A percentile compares a stretch with the other conserved stretches of the same genome.
Conservation (phyloP, 345 rosid genomes). For the Aethionema arabicum region DNA sequence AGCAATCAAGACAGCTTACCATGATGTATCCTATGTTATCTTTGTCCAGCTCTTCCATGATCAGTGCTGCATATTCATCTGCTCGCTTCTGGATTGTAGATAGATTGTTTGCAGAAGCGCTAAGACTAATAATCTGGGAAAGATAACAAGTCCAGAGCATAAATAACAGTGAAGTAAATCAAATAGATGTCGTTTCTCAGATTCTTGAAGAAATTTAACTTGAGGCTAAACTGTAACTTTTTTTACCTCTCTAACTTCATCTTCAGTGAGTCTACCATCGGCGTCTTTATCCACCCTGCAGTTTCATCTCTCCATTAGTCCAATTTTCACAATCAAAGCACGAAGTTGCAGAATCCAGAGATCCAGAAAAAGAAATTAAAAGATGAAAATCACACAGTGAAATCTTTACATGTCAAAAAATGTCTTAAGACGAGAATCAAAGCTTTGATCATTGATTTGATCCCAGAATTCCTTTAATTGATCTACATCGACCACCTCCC, state of each 20-base stretch:
- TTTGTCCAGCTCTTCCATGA: conserved; percentile 86
- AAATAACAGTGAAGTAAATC: not conserved
- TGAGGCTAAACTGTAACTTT: not conserved
- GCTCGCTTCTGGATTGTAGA: conserved; percentile 67
- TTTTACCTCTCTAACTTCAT: conserved; percentile 69
- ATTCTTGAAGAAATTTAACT: not conserved
- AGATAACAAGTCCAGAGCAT: conserved; percentile 3
- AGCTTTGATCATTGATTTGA: conserved; percentile 69
- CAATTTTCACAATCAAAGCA: not conserved
- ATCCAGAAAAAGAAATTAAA: conserved; percentile 1
- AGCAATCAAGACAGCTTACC: conserved; percentile 32
- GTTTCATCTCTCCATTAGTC: not conserved
- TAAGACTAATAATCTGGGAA: conserved; percentile 63
- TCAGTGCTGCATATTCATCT: conserved; percentile 74
- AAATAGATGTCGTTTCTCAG: not conserved
- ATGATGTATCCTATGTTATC: conserved; percentile 68
- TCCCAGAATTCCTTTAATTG: conserved; percentile 71
- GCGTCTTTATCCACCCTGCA: conserved; percentile 90
- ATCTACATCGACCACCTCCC: conserved; percentile 51
- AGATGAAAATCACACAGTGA: not conserved
- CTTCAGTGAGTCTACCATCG: conserved; percentile 75
- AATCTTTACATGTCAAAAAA: conserved; percentile 66
- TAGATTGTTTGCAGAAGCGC: conserved; percentile 79
- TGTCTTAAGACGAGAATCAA: conserved; percentile 71
- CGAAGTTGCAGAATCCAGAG: conserved; percentile 1